Base-by-base conservation (phyloP, 23 red algal genomes). In the Porphyridium purpureum region DNA sequence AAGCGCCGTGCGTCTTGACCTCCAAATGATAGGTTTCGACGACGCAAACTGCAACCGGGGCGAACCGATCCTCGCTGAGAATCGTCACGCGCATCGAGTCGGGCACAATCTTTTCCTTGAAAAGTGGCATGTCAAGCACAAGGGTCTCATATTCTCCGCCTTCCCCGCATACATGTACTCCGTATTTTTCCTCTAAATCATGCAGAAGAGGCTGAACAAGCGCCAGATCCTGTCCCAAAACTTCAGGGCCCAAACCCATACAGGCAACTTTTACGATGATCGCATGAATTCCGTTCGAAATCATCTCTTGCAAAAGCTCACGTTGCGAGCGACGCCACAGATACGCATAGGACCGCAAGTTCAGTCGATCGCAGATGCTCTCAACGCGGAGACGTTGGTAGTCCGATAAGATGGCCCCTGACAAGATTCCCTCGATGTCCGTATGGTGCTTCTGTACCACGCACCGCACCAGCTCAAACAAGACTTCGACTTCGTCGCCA, bases 121-220 rank as follows among this genome's bases (percentile, higher is more conserved):
- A 84, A 21, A 60, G 53, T 7, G 90, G 79, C 59, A 69, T 59
- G 65, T 78, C 82, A 19, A 71, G 35, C 3, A 98, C 90, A 17
- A 98, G 74, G 11, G 67, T 81, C 33, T 98, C 90, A 50, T 72
- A 98, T 36, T 98, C 90, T 27, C 90, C 90, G 46, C 90, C 90
- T 69, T 98, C 90, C 29, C 90, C 90, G 34, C 72, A 80, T 14
- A 84, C 72, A 50, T 86, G 60, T 19, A 69, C 70, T 1, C 90
- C 90, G 47, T 86, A 98, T 42, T 56, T 59, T 21, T 66, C 5
- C 33, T 86, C 74, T 19, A 98, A 50, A 27, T 76, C 31, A 14
- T 59, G 21, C 60, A 98, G 58, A 0, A 32, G 55, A 11, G 60
- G 64, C 21, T 21, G 54, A 47, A 98, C 69, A 20, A 63, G 59